Base-by-base conservation (phyloP, 495 filamentous ascomycete species). In the Annulohypoxylon stygium region DNA sequence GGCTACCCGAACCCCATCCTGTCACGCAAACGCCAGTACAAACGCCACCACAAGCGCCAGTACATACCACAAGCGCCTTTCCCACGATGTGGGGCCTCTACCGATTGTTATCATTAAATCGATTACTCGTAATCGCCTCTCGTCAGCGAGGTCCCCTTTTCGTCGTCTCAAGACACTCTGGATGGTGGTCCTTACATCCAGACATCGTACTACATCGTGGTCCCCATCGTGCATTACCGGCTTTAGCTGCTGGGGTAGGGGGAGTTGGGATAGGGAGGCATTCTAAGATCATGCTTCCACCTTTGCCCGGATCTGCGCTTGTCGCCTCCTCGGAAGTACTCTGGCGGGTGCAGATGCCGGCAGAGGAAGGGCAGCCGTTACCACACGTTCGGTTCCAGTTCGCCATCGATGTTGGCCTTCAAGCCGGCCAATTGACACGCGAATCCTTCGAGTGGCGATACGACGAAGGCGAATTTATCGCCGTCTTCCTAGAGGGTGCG, bases 391-490 rank as follows among this genome's bases (percentile, higher is more conserved):
- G 65, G n/a, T 77, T 67, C 25, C 50, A 20, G 33, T 77, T 77
- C 68, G 30, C 59, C 18, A 69, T 77, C 63, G 75, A 77, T 39
- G 51, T 64, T 11, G 60, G 61, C 16, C 0, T 53, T 12, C 47
- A 54, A 7, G 64, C 61, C 26, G 20, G 4, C 8, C 41, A 20
- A n/a, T 41, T 30, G 59, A 41, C 55, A 20, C 67, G 60, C 25
- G 75, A 77, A 65, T 36, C 47, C 9, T 77, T 77, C 34, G 75
- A 74, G 45, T 77, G 75, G 75, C 64, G 59, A 12, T 65, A 72
- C 48, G 68, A 48, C n/a, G n/a, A 41, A 54, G 60, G 71, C n/a
- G 63, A 59, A 18, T 64, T 59, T 0, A 48, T 74, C 0, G 12
- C 64, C 2, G n/a, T n/a, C 1, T 69, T 69, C n/a, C 59, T 68